Percentiles rank a stretch among this genome's conserved stretches.
Evolutionary conservation across 2,329 filamentous ascomycete species (phyloP).

Genomic region (Beauveria sp.): DNA sequence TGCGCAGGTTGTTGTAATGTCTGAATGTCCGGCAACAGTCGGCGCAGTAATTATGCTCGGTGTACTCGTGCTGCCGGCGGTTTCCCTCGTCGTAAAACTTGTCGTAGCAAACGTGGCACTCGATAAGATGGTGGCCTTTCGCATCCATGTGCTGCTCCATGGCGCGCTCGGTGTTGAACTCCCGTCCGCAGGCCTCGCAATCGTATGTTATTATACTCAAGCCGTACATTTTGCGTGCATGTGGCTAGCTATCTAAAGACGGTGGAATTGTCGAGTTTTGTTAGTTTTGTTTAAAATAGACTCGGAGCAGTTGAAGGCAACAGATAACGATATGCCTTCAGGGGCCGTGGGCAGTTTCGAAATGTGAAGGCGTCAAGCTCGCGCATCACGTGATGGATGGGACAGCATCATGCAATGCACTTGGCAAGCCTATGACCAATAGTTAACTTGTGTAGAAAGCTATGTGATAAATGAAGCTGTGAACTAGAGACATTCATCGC

Average conservation of each 20-base stretch:
- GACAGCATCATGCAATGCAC: too few relatives aligned
- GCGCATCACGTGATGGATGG: too few relatives aligned
- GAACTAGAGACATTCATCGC: too few relatives aligned
- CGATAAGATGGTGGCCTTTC: constrained; percentile 17
- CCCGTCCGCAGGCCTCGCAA: constrained; percentile 21
- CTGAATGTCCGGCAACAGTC: constrained; percentile 24
- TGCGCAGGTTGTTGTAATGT: constrained; percentile 22
- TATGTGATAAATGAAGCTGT: too few relatives aligned
- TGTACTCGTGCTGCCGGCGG: constrained; percentile 20
- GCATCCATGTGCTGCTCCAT: constrained; percentile 23
- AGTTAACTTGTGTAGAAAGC: too few relatives aligned
- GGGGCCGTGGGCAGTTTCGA: too few relatives aligned
- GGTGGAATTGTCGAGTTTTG: neutral
- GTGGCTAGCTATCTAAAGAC: neutral
- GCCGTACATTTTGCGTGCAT: neutral
- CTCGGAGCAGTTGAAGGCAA: too few relatives aligned
- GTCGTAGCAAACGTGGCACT: constrained; percentile 22
- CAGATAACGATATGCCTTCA: too few relatives aligned
- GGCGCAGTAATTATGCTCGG: constrained; percentile 25
- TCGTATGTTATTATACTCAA: constrained; percentile 11
- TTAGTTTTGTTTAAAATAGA: neutral
- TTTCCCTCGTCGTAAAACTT: constrained; percentile 14
- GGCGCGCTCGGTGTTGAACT: constrained; percentile 18
- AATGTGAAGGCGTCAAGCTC: too few relatives aligned
- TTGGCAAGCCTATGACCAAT: too few relatives aligned